Base-by-base conservation (phyloP, 1,284 basidiomycete genomes). In the Naganishia liquefaciens region DNA sequence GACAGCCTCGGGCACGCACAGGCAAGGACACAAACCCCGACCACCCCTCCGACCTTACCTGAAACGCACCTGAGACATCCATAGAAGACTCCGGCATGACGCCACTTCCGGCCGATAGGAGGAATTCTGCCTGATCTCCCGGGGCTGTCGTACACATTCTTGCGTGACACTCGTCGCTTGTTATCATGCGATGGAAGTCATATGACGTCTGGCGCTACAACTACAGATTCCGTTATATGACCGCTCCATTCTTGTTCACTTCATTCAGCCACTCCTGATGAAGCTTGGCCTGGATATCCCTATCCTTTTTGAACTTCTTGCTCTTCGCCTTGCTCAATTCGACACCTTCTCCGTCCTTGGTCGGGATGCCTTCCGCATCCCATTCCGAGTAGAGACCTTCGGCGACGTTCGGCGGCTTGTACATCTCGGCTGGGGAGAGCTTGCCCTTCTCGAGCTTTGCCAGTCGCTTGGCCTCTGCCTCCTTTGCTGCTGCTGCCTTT, bases 371-470 rank as follows among this genome's bases (percentile, higher is more conserved):
- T 42, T 82, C 76, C 58, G 88, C 89, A 77, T 96, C 87, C 89
- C 91, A 99, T 63, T 85, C 86, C 11, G 84, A 80, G 72, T 90
- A 98, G 21, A 76, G 81, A 54, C 85, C 87, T 68, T 86, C 84
- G 0, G 84, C 79, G 3, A 88, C 85, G 72, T 92, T 82, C 5
- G 92, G 92, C 7, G 90, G 87, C 74, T 84, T 88, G 83, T 95
- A 99, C 81, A 97, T 82, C 64, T 89, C 87, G 52, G 80, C 78
- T 0, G 95, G 92, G 0, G 88, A 75, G 5, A 87, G 75, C 46
- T 88, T 86, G 5, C 93, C 94, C 75, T 88, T 91, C 76, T 94
- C 91, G 15, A 99, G 81, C 75, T 88, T 88, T 62, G 87, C 88
- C n/a, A 87, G 73, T 11, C 80, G 76, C 75, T 91, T 93, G 65